Percentiles rank a stretch among this genome's conserved stretches.
Evolutionary conservation across 108 stramenopile genomes (phyloP).

Genomic region (Cylindrotheca fusiformis): DNA sequence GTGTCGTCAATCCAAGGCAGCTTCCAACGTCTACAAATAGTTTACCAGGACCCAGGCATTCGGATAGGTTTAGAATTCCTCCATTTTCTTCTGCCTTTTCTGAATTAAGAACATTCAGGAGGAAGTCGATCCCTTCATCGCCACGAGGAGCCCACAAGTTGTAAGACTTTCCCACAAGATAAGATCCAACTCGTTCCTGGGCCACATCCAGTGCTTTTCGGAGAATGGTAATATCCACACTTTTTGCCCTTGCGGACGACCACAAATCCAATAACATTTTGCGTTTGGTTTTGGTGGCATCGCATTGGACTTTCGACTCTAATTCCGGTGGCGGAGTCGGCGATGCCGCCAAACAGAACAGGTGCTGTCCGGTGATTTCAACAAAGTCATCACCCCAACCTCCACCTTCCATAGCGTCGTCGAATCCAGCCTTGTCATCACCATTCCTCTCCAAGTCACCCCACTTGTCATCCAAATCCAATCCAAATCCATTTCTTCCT

Average conservation of each 20-base stretch:
- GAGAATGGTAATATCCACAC: slow-evolving; percentile 37
- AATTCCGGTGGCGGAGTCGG: slow-evolving; percentile 34
- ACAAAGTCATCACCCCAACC: slow-evolving; percentile 21
- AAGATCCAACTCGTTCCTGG: slow-evolving; percentile 32
- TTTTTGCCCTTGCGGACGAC: slow-evolving; percentile 68
- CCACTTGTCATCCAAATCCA: neutral
- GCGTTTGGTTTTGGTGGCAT: slow-evolving; percentile 32
- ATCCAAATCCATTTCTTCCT: too few relatives aligned
- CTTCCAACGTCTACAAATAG: slow-evolving; percentile 79
- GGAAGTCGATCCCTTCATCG: slow-evolving; percentile 56
- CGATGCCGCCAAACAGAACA: slow-evolving; percentile 72
- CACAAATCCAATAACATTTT: slow-evolving; percentile 60
- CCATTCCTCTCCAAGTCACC: neutral
- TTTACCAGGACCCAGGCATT: slow-evolving; percentile 57
- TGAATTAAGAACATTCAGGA: slow-evolving; percentile 47
- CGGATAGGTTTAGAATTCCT: slow-evolving; percentile 39
- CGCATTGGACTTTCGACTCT: slow-evolving; percentile 37
- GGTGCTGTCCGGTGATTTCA: slow-evolving; percentile 45
- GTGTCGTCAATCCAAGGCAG: slow-evolving; percentile 63
- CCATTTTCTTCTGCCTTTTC: slow-evolving; percentile 46
- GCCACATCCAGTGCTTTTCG: slow-evolving; percentile 44
- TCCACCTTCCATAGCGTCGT: slow-evolving; percentile 28
- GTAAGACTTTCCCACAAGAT: slow-evolving; percentile 41
- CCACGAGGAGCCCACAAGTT: slow-evolving; percentile 63
- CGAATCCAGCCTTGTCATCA: slow-evolving; percentile 1